These are phyloP conservation scores for Erysimum cheiranthoides DNA, from an alignment of 345 rosid genomes.

Conservation along the genomic window DNA sequence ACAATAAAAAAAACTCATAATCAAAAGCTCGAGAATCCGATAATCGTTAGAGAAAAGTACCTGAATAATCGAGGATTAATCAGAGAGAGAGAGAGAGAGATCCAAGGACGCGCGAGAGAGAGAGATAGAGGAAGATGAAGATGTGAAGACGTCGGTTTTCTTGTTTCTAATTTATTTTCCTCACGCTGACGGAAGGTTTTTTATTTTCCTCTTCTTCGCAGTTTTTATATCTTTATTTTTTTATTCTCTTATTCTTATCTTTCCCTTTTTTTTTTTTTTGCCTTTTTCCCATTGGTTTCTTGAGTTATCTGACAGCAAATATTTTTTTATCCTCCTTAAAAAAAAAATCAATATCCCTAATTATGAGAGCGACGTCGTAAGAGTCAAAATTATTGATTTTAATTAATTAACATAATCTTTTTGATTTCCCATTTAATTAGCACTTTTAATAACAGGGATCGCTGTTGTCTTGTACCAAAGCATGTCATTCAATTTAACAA, in stretches of 20 bases:
- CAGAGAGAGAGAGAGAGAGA: constrained; percentile 22
- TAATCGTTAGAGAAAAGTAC: constrained; percentile 22
- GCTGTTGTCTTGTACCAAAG: constrained; percentile 6
- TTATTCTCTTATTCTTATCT: constrained; percentile 22
- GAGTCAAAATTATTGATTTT: background rate
- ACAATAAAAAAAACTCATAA: constrained; percentile 1
- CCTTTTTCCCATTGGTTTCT: constrained; percentile 30
- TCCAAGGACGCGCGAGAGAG: constrained; percentile 34
- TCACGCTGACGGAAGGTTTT: constrained; percentile 33
- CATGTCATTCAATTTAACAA: constrained; percentile 10
- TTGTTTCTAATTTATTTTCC: constrained; percentile 33
- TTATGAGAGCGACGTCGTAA: constrained; percentile 10
- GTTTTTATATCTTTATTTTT: background rate
- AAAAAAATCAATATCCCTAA: constrained; percentile 4
- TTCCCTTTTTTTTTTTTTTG: background rate
- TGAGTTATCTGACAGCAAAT: constrained; percentile 9
- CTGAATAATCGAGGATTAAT: constrained; percentile 25
- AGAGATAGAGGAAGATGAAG: background rate
- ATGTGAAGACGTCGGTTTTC: constrained; percentile 28
- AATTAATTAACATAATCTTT: background rate
- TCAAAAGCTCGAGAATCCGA: constrained; percentile 27
- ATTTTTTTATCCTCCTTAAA: background rate
- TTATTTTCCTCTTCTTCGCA: constrained; percentile 25
- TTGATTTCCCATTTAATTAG: constrained; percentile 9
- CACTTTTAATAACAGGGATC: constrained; percentile 3